Base-by-base conservation (phyloP, 2,329 filamentous ascomycete species). In the Lizonia empirigonia region DNA sequence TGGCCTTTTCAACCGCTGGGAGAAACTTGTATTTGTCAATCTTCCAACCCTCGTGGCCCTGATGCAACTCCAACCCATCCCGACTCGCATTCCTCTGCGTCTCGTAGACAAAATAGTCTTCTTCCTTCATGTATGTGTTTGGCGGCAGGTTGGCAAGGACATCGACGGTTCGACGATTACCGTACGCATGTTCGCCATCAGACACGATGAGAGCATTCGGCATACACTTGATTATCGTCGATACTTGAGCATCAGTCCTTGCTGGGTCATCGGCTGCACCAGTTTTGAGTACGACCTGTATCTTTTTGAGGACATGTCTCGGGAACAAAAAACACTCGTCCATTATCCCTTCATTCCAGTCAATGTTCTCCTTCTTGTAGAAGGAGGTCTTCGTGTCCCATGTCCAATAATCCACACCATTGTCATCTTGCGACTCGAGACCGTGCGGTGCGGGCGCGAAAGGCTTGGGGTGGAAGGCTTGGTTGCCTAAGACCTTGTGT, bases 21-120 rank as follows among this genome's bases (percentile, higher is more conserved):
- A 82, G 68, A 61, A 81, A 81, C 61, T 82, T 82, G 77, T 78
- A 82, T 79, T 81, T 81, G 76, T 78, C 55, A 15, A 52, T 46
- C 37, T 32, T 33, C 49, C 49, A 51, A 4, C 49, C 49, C 19
- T 51, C 41, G 16, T 46, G 49, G 15, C 49, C 49, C 78, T 77
- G 50, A 48, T 67, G 65, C 33, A 64, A 60, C 20, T 70, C 57
- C 35, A 60, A 22, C 13, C 37, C 37, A 8, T 47, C 33, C 8
- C 49, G 44, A 19, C 36, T 52, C n/a, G 44, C 49, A 7, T 47
- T 52, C 22, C 27, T 47, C 60, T 59, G 62, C 10, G 49, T 56
- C 40, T 55, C 50, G 73, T 54, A 77, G 76, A 49, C 64, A 52
- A 63, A 59, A 50, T 75, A 70, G 22, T 47, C 49, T 13, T 73